Conservation (phyloP, 1,284 basidiomycete species). For the Fomitopsis betulina region DNA sequence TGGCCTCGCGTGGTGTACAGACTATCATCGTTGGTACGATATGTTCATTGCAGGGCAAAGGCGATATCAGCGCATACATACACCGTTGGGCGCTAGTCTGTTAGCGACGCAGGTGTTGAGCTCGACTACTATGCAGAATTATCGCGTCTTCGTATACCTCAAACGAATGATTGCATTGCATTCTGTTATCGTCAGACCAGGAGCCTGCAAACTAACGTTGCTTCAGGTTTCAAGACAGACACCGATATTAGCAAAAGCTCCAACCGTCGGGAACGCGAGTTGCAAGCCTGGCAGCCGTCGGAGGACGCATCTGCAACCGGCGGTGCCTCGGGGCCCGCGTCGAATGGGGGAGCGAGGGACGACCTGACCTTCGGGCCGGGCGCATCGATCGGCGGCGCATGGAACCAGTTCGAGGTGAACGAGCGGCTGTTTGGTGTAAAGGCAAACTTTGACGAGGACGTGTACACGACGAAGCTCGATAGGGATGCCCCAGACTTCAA, state of each 20-base stretch:
- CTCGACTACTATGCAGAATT: neutral
- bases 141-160: too few species aligned
- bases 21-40: neutral
- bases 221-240: slow-evolving; percentile 82
- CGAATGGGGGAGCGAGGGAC: slow-evolving; percentile 36
- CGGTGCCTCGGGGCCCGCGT: slow-evolving; percentile 9
- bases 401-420: slow-evolving; percentile 98
- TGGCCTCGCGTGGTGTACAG: too few species aligned
- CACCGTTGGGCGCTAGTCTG: neutral
- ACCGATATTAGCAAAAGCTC: slow-evolving; percentile 72
- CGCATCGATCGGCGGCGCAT: slow-evolving; percentile 41
- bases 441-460: slow-evolving; percentile 89
- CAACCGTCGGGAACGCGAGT: slow-evolving; percentile 67
- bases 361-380: slow-evolving; percentile 67
- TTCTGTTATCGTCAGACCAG: neutral
- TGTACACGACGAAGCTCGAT: slow-evolving; percentile 95
- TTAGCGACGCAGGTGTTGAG: neutral
- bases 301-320: slow-evolving; percentile 8
- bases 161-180: neutral
- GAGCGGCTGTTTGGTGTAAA: slow-evolving; percentile 91
- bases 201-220: neutral
- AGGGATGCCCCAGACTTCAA: slow-evolving; percentile 82
- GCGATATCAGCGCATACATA: neutral
- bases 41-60: neutral
- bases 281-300: slow-evolving; percentile 73